phyloP scores from a whole-genome alignment of 192 early-diverging fungal genomes.

The Lobosporangium transversale region DNA sequence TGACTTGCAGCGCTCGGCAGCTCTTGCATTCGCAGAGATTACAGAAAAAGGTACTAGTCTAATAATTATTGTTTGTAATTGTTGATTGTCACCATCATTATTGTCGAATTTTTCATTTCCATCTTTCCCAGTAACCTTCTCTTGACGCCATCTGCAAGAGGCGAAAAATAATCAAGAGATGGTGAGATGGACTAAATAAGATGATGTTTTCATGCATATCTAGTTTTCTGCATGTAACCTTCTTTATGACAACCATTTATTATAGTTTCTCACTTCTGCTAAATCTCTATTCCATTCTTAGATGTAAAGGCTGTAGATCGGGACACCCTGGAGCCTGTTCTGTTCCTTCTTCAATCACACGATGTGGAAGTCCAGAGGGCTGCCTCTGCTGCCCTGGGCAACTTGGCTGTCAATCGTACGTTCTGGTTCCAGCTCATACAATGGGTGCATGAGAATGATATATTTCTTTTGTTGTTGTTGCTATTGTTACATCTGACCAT shows the following conservation, averaged over 20 bases:
- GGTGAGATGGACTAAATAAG: background rate
- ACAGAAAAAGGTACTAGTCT: constrained; percentile 76
- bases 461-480: too few relatives aligned
- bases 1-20: constrained; percentile 86
- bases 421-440: too few relatives aligned
- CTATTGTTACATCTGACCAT: too few relatives aligned
- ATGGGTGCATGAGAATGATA: too few relatives aligned
- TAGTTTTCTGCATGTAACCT: background rate
- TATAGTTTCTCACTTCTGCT: background rate
- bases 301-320: constrained; percentile 81
- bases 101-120: background rate
- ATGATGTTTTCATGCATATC: constrained; percentile 1
- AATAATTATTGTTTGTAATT: too few relatives aligned
- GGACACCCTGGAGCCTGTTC: constrained; percentile 82
- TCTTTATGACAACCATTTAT: background rate
- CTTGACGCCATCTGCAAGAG: background rate
- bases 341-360: constrained; percentile 82
- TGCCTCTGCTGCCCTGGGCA: constrained; percentile 90
- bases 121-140: background rate
- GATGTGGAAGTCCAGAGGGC: constrained; percentile 88
- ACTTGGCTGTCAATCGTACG: constrained; percentile 83
- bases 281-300: too few relatives aligned
- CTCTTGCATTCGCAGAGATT: constrained; percentile 89
- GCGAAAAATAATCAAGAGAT: background rate
- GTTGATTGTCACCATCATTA: too few relatives aligned